phyloP scores from a whole-genome alignment of 179 eudicot genomes.

The Corrigiola litoralis region DNA sequence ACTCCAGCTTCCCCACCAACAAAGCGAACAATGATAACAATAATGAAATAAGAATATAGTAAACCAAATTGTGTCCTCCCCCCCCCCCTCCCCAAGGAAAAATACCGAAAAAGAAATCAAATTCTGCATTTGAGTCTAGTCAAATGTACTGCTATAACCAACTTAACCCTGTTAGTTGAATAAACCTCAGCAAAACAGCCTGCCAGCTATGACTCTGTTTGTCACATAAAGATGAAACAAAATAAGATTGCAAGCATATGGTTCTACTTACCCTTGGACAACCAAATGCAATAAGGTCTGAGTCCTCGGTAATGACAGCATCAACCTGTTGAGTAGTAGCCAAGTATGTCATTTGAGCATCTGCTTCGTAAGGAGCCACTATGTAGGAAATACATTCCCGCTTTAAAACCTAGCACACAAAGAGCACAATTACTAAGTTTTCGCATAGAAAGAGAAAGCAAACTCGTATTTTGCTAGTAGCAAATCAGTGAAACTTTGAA shows the following conservation, averaged over 20 bases:
- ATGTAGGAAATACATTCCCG: conserved; percentile 62
- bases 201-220: too few relatives aligned
- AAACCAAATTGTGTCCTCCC: too few relatives aligned
- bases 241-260: neutral
- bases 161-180: too few relatives aligned
- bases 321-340: conserved; percentile 78
- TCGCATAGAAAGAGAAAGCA: neutral
- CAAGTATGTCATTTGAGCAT: conserved; percentile 95
- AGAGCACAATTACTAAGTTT: neutral
- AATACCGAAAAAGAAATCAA: too few relatives aligned
- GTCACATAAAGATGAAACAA: neutral
- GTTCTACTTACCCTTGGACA: conserved; percentile 77
- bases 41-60: too few relatives aligned
- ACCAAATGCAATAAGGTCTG: conserved; percentile 93
- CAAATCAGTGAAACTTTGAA: neutral
- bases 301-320: conserved; percentile 94
- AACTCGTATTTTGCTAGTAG: neutral
- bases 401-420: conserved; percentile 61
- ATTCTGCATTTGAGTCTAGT: too few relatives aligned
- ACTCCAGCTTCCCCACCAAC: too few relatives aligned
- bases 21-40: too few relatives aligned
- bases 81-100: too few relatives aligned
- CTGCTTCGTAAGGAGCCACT: conserved; percentile 99
- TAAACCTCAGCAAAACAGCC: too few relatives aligned
- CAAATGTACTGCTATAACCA: too few relatives aligned